These are phyloP conservation scores for Nemania sp. DNA, from an alignment of 2,329 filamentous ascomycete species.

Conservation along the genomic window DNA sequence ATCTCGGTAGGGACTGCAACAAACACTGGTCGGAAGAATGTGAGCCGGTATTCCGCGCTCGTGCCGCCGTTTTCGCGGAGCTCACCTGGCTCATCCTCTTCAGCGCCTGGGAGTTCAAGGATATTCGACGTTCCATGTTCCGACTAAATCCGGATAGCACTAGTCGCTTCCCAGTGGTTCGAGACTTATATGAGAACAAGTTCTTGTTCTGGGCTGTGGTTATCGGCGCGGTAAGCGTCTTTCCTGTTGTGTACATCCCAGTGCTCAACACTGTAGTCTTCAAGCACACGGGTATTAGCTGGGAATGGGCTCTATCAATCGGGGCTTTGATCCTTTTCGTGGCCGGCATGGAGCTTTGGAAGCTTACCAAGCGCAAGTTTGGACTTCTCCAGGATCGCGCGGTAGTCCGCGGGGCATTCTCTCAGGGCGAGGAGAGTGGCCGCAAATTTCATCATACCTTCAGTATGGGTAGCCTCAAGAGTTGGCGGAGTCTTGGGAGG, in stretches of 20 bases:
- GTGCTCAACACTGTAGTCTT: conserved; percentile 77
- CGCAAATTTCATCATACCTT: conserved; percentile 61
- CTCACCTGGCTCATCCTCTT: conserved; percentile 80
- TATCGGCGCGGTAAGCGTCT: conserved; percentile 70
- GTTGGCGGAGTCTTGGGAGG: conserved; percentile 53
- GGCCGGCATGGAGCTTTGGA: conserved; percentile 77
- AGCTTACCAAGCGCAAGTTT: conserved; percentile 72
- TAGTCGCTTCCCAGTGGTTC: conserved; percentile 65
- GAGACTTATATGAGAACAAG: conserved; percentile 75
- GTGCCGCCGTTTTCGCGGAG: conserved; percentile 78
- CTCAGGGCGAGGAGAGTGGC: conserved; percentile 62
- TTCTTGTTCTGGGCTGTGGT: conserved; percentile 78
- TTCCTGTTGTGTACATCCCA: conserved; percentile 79
- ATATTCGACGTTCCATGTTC: conserved; percentile 78
- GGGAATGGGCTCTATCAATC: conserved; percentile 80
- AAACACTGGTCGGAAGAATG: conserved; percentile 67
- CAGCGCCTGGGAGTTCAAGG: conserved; percentile 83
- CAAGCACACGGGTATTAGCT: conserved; percentile 76
- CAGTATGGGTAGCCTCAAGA: conserved; percentile 64
- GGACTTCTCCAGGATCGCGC: conserved; percentile 64
- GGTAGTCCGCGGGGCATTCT: conserved; percentile 63
- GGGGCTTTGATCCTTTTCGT: conserved; percentile 74
- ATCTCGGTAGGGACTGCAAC: conserved; percentile 74
- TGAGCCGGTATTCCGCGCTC: conserved; percentile 73
- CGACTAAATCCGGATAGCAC: conserved; percentile 68